Conservation (phyloP, 169 alveolate genomes). For the Cryptosporidium muris region DNA sequence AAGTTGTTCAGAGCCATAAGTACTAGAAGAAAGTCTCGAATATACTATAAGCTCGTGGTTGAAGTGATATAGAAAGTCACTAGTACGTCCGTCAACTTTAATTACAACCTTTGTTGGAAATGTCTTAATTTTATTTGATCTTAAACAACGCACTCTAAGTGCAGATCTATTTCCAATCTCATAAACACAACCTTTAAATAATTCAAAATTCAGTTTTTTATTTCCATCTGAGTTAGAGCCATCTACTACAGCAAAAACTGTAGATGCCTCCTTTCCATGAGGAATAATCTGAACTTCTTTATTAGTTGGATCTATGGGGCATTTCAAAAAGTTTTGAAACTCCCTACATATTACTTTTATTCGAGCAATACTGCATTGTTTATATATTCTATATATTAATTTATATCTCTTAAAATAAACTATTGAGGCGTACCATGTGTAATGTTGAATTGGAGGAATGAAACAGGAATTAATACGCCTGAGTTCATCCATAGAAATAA, state of each 20-base stretch:
- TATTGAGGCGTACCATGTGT: constrained; percentile 62
- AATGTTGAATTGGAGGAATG: constrained; percentile 16
- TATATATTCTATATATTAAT: constrained; percentile 12
- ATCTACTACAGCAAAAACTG: constrained; percentile 25
- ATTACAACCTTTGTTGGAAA: constrained; percentile 39
- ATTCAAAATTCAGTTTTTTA: constrained; percentile 4
- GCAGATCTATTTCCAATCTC: constrained; percentile 52
- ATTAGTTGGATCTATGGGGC: not conserved
- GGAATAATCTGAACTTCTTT: constrained; percentile 14
- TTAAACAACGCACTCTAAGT: constrained; percentile 43
- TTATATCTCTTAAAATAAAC: constrained; percentile 50
- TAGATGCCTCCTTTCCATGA: constrained; percentile 66
- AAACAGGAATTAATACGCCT: constrained; percentile 13
- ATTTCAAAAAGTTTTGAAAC: constrained; percentile 4
- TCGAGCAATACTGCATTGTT: constrained; percentile 23
- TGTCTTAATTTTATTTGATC: constrained; percentile 14
- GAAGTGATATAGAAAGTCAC: constrained; percentile 56
- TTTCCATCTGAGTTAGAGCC: not conserved
- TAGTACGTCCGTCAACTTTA: constrained; percentile 61
- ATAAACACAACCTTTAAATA: constrained; percentile 53
- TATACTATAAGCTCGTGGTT: constrained; percentile 42
- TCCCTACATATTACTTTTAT: constrained; percentile 16
- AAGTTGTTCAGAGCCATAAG: constrained; percentile 27
- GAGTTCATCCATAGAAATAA: constrained; percentile 20
- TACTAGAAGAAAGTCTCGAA: constrained; percentile 53